Percentiles rank a stretch among this genome's conserved stretches.
Conservation (phyloP, 306 rosid genomes). For the Acmispon strigosus region DNA sequence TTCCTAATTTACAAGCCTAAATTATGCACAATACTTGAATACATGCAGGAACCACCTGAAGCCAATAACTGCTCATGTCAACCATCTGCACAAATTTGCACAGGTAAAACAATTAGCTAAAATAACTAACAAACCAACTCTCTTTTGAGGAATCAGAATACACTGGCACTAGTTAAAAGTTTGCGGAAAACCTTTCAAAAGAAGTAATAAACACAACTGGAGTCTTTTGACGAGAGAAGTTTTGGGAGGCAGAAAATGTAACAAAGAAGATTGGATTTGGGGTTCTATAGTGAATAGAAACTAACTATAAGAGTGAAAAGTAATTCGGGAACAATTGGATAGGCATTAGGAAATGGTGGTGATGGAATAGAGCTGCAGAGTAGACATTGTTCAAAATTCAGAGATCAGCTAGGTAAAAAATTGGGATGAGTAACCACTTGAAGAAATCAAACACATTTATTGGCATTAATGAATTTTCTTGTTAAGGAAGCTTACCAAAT, state of each 20-base stretch:
- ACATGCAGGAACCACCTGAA: constrained; percentile 19
- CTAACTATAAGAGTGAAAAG: neutral
- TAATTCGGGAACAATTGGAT: neutral
- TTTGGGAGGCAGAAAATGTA: too few species aligned
- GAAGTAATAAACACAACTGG: neutral
- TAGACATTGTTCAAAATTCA: neutral
- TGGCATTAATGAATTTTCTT: neutral
- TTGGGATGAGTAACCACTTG: neutral
- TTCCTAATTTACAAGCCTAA: constrained; percentile 47
- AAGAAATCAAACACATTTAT: neutral
- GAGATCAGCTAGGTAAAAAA: neutral
- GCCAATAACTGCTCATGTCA: constrained; percentile 22
- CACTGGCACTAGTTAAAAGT: neutral
- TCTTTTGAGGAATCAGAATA: neutral
- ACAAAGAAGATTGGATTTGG: too few species aligned
- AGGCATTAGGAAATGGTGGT: neutral
- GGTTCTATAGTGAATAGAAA: neutral
- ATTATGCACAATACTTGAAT: constrained; percentile 44
- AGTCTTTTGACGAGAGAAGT: neutral
- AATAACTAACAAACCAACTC: neutral
- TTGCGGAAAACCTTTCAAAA: neutral
- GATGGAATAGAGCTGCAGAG: neutral
- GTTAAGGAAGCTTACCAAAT: constrained; percentile 37
- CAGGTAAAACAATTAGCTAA: constrained; percentile 13
- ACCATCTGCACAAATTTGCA: constrained; percentile 45